Percentiles rank a stretch among this genome's conserved stretches.
These are phyloP conservation scores for Scytalidium sp. DNA, from an alignment of 2,329 filamentous ascomycete genomes.

Conservation along the genomic window DNA sequence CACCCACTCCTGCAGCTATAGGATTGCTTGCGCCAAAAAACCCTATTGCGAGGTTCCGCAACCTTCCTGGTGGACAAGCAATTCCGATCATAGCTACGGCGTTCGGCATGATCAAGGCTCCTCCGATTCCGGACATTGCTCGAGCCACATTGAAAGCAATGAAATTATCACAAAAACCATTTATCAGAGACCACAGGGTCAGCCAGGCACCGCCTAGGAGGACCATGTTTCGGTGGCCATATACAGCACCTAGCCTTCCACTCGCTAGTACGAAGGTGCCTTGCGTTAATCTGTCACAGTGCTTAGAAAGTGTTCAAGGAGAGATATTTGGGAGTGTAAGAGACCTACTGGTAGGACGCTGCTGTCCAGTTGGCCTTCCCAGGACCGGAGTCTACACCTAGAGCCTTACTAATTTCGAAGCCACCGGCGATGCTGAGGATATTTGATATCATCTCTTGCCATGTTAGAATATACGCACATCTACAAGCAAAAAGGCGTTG, in stretches of 20 bases:
- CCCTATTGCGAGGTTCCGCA: conserved; percentile 38
- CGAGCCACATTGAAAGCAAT: conserved; percentile 39
- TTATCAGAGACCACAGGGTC: conserved; percentile 39
- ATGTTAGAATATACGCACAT: not conserved
- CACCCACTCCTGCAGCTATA: conserved; percentile 37
- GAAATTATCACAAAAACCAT: conserved; percentile 39
- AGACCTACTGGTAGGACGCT: conserved; percentile 33
- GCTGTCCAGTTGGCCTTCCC: conserved; percentile 37
- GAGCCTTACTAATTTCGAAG: conserved; percentile 1
- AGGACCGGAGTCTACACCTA: conserved; percentile 4
- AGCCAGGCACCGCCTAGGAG: conserved; percentile 39
- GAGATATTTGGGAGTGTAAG: conserved; percentile 1
- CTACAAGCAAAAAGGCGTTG: not conserved
- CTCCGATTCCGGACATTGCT: conserved; percentile 45
- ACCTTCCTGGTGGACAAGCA: conserved; percentile 41
- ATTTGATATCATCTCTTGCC: conserved; percentile 2
- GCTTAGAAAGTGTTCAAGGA: conserved; percentile 1
- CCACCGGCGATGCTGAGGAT: conserved; percentile 1
- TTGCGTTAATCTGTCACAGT: not conserved
- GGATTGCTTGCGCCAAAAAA: conserved; percentile 43
- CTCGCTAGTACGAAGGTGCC: conserved; percentile 24
- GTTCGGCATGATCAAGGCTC: conserved; percentile 46
- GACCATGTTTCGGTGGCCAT: conserved; percentile 44
- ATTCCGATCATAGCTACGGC: conserved; percentile 44
- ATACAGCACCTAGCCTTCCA: conserved; percentile 47